phyloP scores from a whole-genome alignment of 2,329 filamentous ascomycete species.

The Drechslerella coelobrocha region DNA sequence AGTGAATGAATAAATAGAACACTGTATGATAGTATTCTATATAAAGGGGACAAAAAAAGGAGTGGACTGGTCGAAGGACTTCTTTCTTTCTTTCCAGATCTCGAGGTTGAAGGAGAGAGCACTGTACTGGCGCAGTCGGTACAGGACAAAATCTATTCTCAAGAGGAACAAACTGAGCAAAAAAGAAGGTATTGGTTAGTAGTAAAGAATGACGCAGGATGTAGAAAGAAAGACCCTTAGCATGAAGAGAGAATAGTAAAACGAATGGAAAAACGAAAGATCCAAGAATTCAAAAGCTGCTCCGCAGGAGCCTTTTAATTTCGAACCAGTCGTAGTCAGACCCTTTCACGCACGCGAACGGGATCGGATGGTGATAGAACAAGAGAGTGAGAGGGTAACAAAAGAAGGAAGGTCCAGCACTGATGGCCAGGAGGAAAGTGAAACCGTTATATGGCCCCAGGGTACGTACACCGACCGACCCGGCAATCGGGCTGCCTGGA shows the following conservation, averaged over 20 bases:
- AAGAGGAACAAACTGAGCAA: not conserved
- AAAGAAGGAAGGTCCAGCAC: slow-evolving; percentile 47
- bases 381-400: slow-evolving; percentile 35
- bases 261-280: slow-evolving; percentile 22
- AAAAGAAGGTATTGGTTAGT: slow-evolving; percentile 2
- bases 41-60: no score
- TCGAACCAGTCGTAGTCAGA: not conserved
- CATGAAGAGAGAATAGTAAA: slow-evolving; percentile 40
- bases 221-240: slow-evolving; percentile 44
- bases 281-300: slow-evolving; percentile 20
- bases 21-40: no score
- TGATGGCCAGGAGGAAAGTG: slow-evolving; percentile 13
- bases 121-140: slow-evolving; percentile 47
- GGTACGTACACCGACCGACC: no score
- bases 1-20: no score
- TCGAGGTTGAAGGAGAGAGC: slow-evolving; percentile 19
- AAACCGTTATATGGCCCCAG: slow-evolving; percentile 48
- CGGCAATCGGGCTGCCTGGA: no score
- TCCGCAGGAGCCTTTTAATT: slow-evolving; percentile 42
- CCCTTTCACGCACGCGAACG: slow-evolving; percentile 33
- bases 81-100: slow-evolving; percentile 26
- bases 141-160: not conserved
- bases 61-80: slow-evolving; percentile 45
- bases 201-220: slow-evolving; percentile 11
- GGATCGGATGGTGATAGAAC: slow-evolving; percentile 37